phyloP scores from a whole-genome alignment of 805 yeast genomes.

The Candida chilensis region DNA sequence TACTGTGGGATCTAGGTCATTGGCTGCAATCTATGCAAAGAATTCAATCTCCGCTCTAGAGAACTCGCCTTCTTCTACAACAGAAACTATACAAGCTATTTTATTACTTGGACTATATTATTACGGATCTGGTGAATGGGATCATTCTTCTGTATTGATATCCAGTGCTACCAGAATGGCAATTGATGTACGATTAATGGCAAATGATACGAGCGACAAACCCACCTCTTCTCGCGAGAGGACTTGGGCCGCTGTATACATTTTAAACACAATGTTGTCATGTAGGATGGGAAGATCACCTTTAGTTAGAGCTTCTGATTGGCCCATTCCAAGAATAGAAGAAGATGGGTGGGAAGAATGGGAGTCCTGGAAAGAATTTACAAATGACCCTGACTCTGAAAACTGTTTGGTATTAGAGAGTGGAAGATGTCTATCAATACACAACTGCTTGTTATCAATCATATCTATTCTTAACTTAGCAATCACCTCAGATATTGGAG shows the following conservation, averaged over 20 bases:
- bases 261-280: slow-evolving; percentile 11
- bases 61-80: slow-evolving; percentile 10
- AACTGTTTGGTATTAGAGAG: slow-evolving; percentile 7
- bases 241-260: slow-evolving; percentile 14
- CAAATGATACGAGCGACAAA: not conserved
- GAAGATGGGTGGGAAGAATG: slow-evolving; percentile 17
- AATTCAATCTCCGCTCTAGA: slow-evolving; percentile 12
- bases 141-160: slow-evolving; percentile 12
- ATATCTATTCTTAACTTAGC: slow-evolving; percentile 10
- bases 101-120: slow-evolving; percentile 10
- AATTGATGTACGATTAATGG: slow-evolving; percentile 13
- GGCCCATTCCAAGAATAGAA: slow-evolving; percentile 12
- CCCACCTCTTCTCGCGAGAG: slow-evolving; percentile 8
- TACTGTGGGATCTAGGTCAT: slow-evolving; percentile 1
- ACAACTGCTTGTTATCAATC: slow-evolving; percentile 9
- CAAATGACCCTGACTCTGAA: slow-evolving; percentile 1
- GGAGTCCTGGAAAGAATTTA: slow-evolving; percentile 11
- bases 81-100: slow-evolving; percentile 14
- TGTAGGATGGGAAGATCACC: slow-evolving; percentile 15
- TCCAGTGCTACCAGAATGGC: slow-evolving; percentile 14
- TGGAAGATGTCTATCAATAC: slow-evolving; percentile 11
- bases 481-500: slow-evolving; percentile 11
- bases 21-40: slow-evolving; percentile 7
- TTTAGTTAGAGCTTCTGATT: slow-evolving; percentile 11
- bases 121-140: slow-evolving; percentile 15